These are phyloP conservation scores for Arthrobotrys pseudoclavata DNA, from an alignment of 2,329 filamentous ascomycete species.

Conservation along the genomic window DNA sequence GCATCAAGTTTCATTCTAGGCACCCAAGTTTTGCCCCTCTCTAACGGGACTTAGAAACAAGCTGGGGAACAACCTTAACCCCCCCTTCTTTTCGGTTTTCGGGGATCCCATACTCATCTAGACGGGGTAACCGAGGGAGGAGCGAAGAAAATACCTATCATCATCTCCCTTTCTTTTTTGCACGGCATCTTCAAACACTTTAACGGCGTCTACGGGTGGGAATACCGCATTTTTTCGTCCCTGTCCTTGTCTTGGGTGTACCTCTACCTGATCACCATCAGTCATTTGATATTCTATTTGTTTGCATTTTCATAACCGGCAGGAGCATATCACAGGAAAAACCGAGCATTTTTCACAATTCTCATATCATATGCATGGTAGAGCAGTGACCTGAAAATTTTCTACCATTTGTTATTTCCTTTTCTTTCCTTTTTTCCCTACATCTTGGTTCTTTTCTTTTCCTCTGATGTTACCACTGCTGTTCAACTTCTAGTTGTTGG, in stretches of 20 bases:
- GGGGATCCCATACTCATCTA: conserved; percentile 31
- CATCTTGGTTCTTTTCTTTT: conserved; percentile 21
- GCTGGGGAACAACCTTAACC: conserved; percentile 40
- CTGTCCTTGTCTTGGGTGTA: conserved; percentile 26
- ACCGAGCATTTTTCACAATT: conserved; percentile 15
- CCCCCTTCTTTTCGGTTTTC: conserved; percentile 31
- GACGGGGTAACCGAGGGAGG: conserved; percentile 46
- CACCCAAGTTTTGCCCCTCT: conserved; percentile 49
- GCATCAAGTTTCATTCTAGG: conserved; percentile 55
- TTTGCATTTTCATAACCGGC: conserved; percentile 28
- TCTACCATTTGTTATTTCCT: conserved; percentile 19
- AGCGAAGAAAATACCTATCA: conserved; percentile 16
- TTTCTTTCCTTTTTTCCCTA: conserved; percentile 1
- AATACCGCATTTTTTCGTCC: conserved; percentile 24
- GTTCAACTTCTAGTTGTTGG: conserved; percentile 45
- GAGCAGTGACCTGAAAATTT: conserved; percentile 3
- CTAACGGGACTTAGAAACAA: conserved; percentile 40
- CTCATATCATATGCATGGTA: conserved; percentile 40
- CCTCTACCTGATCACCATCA: conserved; percentile 9
- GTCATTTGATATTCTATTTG: conserved; percentile 1
- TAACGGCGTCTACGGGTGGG: conserved; percentile 57
- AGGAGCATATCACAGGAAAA: conserved; percentile 50
- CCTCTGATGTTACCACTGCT: conserved; percentile 36
- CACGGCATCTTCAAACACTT: conserved; percentile 36
- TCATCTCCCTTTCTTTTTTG: conserved; percentile 8